Percentiles rank a stretch among this genome's conserved stretches.
Evolutionary conservation across 1,139 yeast genomes (phyloP).

Genomic region (Meyerozyma smithsonii): DNA sequence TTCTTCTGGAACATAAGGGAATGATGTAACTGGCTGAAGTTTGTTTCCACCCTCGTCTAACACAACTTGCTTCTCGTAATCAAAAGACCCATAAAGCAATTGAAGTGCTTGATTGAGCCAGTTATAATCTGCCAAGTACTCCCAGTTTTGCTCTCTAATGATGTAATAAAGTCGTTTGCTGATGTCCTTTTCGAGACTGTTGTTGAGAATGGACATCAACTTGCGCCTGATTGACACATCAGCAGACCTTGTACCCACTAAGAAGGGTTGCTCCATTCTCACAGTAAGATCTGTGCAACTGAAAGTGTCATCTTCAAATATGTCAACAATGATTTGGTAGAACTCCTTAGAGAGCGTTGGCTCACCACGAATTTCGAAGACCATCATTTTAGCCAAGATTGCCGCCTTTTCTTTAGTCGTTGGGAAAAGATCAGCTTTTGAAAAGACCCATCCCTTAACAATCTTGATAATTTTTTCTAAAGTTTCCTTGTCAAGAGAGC

Average conservation of each 20-base stretch:
- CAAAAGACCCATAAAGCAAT: constrained; percentile 74
- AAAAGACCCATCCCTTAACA: constrained; percentile 87
- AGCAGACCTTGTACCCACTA: constrained; percentile 85
- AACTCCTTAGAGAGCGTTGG: constrained; percentile 74
- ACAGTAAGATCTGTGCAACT: constrained; percentile 88
- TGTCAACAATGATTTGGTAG: constrained; percentile 81
- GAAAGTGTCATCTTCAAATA: constrained; percentile 77
- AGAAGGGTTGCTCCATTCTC: constrained; percentile 93
- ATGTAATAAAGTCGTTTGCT: constrained; percentile 79
- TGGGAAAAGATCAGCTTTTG: constrained; percentile 80
- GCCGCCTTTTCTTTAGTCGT: constrained; percentile 97
- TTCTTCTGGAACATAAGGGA: constrained; percentile 19
- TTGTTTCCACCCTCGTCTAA: constrained; percentile 47
- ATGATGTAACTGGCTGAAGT: constrained; percentile 50
- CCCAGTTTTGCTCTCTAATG: constrained; percentile 95
- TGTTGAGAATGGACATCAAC: constrained; percentile 75
- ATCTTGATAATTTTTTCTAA: constrained; percentile 72
- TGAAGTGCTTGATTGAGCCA: constrained; percentile 96
- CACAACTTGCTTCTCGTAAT: constrained; percentile 41
- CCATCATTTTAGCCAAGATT: constrained; percentile 87
- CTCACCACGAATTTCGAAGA: constrained; percentile 85
- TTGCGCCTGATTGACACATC: constrained; percentile 73
- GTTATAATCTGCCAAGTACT: constrained; percentile 82
- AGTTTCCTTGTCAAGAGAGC: constrained; percentile 75
- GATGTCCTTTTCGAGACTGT: constrained; percentile 75